phyloP scores from a whole-genome alignment of 1,139 yeast species.

The Candida tetrigidarum region DNA sequence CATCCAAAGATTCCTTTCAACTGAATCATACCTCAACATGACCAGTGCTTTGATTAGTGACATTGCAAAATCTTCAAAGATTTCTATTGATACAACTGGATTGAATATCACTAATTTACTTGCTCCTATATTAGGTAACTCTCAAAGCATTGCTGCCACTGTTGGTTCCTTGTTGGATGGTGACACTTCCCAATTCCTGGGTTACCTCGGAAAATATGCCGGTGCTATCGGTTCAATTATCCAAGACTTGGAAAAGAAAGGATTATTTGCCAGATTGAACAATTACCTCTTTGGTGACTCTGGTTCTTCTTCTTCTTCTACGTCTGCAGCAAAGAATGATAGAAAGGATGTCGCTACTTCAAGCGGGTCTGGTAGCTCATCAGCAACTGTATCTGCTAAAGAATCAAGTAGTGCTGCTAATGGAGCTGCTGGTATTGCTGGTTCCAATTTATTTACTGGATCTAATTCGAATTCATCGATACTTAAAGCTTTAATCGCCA shows the following conservation, averaged over 20 bases:
- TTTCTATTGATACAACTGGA: conserved; percentile 24
- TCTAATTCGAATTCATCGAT: conserved; percentile 17
- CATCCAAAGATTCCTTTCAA: conserved; percentile 39
- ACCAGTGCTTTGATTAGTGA: conserved; percentile 35
- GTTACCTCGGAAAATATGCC: conserved; percentile 32
- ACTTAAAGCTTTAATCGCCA: conserved; percentile 21
- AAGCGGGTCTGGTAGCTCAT: conserved; percentile 7
- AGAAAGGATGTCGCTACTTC: conserved; percentile 13
- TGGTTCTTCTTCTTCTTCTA: conserved; percentile 12
- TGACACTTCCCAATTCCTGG: conserved; percentile 12
- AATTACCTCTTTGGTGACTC: conserved; percentile 35
- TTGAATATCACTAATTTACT: conserved; percentile 35
- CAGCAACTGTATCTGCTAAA: conserved; percentile 11
- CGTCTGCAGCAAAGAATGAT: conserved; percentile 4
- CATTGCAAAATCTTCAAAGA: conserved; percentile 29
- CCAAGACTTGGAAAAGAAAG: conserved; percentile 39
- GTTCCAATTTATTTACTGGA: background rate
- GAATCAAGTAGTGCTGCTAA: conserved; percentile 14
- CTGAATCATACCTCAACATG: conserved; percentile 42
- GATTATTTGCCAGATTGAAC: conserved; percentile 46
- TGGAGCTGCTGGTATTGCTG: conserved; percentile 15
- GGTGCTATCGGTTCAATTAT: conserved; percentile 36
- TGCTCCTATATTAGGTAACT: conserved; percentile 28
- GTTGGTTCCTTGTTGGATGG: conserved; percentile 31
- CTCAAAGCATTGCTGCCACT: conserved; percentile 25